Percentiles rank a stretch among this genome's conserved stretches.
Evolutionary conservation across 1,284 basidiomycete species (phyloP).

Genomic region (Fomitiporia mediterranea): DNA sequence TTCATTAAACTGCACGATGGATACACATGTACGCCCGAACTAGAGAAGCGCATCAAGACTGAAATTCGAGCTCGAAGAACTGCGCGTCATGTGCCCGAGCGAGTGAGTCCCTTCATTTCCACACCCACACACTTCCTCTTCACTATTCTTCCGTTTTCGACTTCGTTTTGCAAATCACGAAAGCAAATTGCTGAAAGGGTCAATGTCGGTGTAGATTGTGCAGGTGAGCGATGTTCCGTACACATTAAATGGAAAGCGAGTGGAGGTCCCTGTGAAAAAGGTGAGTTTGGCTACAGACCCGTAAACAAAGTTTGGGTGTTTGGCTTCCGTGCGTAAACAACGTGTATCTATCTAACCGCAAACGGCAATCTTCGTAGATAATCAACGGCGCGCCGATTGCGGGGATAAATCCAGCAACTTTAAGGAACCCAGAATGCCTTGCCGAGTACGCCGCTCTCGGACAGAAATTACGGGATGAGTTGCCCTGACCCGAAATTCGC

Average conservation of each 20-base stretch:
- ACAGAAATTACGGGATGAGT: conserved; percentile 40
- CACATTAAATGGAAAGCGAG: conserved; percentile 82
- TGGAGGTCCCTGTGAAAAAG: conserved; percentile 83
- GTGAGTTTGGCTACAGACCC: conserved; percentile 33
- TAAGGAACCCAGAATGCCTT: conserved; percentile 75
- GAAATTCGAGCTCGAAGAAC: conserved; percentile 65
- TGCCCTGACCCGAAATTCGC: conserved; percentile 27
- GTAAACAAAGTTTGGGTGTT: not conserved
- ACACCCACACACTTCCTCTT: not conserved
- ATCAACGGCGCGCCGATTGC: conserved; percentile 75
- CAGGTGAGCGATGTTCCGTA: conserved; percentile 74
- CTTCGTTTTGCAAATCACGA: conserved; percentile 1
- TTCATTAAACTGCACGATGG: conserved; percentile 71
- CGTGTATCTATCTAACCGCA: conserved; percentile 10
- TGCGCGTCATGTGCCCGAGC: conserved; percentile 69
- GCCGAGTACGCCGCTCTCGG: conserved; percentile 61
- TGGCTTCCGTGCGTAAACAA: conserved; percentile 2
- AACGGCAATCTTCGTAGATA: conserved; percentile 45
- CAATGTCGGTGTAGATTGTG: conserved; percentile 47
- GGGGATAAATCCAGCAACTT: conserved; percentile 71
- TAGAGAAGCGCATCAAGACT: conserved; percentile 55
- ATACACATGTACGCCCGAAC: conserved; percentile 42
- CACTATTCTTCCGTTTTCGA: conserved; percentile 12
- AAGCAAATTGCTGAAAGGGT: conserved; percentile 18
- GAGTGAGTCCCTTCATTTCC: conserved; percentile 37